Base-by-base conservation (phyloP, 2,329 filamentous ascomycete species). In the Pseudocercospora pini-densiflorae region DNA sequence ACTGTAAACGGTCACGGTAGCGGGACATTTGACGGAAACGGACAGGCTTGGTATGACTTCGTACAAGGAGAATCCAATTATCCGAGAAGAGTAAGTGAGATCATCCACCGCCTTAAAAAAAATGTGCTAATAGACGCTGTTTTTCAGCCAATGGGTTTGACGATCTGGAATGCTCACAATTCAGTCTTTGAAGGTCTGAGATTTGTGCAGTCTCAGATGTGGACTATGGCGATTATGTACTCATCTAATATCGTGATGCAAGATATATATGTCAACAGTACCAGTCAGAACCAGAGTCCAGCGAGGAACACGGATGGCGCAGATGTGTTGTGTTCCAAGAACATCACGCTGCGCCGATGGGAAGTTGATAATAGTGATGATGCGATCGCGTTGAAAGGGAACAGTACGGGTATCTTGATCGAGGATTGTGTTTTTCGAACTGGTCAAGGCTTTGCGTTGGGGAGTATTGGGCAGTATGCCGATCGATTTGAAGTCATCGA, bases 21-120 rank as follows among this genome's bases (percentile, higher is more conserved):
- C 24, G 87, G 87, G 4, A 87, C 84, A 2, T 76, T 89, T 5
- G 81, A 88, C 71, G 87, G 87, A 6, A 88, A 89, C 71, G 87
- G 87, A 1, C 83, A 88, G 70, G 80, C 81, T 1, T 89, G 87
- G 86, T 88, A 89, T 70, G 79, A 86, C 57, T 71, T 63, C 62
- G 65, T 54, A 68, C 33, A 68, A 49, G 69, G 67, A 9, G 47
- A 57, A 12, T 70, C 67, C 6, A 71, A 71, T 36, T 59, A 40
- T 6, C 65, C 80, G 1, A 76, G 81, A 14, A 79, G 86, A 9
- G n/a, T n/a, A n/a, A n/a, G n/a, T n/a, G n/a, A n/a, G n/a, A n/a
- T n/a, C n/a, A n/a, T n/a, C n/a, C n/a, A n/a, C n/a, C n/a, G n/a
- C n/a, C n/a, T n/a, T n/a, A n/a, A n/a, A n/a, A n/a, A n/a, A n/a